Base-by-base conservation (phyloP, 2,329 filamentous ascomycete species). In the Curvularia eragrostidis region DNA sequence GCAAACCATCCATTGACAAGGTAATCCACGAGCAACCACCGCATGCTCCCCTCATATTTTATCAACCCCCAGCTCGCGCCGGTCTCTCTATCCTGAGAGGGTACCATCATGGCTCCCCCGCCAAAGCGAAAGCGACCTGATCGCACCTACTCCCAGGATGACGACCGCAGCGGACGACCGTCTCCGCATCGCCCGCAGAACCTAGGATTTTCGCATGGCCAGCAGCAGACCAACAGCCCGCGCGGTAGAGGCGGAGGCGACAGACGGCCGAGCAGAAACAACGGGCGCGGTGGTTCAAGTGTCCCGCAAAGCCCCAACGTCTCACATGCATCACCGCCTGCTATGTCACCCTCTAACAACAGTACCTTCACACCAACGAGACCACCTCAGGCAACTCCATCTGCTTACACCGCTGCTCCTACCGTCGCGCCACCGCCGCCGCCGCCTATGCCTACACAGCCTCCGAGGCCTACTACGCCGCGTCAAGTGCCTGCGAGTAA, bases 401-500 rank as follows among this genome's bases (percentile, higher is more conserved):
- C 70, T 9, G 39, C 61, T 6, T 56, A 64, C n/a, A 36, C 54
- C 5, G 10, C 46, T 46, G 13, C 38, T 21, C 1, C 28, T 18
- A 9, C 44, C 28, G 8, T 10, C 44, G 18, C 59, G 19, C 46
- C n/a, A 2, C 9, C 44, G 26, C 59, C 39, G 21, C 41, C 15
- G 26, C 59, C 60, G 9, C 62, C 63, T 36, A 15, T 9, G 6
- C 59, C 66, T 30, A 59, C 67, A 28, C 70, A 24, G 93, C 51
- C 58, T 21, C 48, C 59, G 34, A 54, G 58, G 19, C 48, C 59
- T 7, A 51, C 63, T 24, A 55, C 56, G 8, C 55, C 61, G 3
- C 56, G 55, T 34, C 61, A 68, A 6, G 65, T 70, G 1, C 66
- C 70, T 10, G 95, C 90, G 75, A 85, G 84, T 66, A 97, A 95